Conservation (phyloP, 176 grass and related monocot genomes). For the Coix lacrymajobi region DNA sequence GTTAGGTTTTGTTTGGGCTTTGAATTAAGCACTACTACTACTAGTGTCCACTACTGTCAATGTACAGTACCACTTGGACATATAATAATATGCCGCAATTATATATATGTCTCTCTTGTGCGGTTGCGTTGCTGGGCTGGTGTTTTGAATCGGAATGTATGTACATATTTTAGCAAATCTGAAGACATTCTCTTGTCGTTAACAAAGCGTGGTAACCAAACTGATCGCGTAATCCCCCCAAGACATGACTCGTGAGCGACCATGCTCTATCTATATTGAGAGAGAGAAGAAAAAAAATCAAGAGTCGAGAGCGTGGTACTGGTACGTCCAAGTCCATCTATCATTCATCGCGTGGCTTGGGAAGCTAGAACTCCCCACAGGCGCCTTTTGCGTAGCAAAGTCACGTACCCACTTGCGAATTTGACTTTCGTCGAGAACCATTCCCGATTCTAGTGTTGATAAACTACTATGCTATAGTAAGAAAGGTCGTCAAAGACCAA, state of each 20-base stretch:
- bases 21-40: neutral
- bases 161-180: neutral
- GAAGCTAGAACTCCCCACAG: neutral
- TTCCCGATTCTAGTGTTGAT: neutral
- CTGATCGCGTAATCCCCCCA: neutral
- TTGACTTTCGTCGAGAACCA: neutral
- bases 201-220: neutral
- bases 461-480: neutral
- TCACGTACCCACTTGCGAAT: neutral
- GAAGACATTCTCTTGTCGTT: neutral
- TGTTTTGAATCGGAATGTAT: neutral
- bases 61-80: neutral
- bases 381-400: neutral
- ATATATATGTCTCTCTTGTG: neutral
- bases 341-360: neutral
- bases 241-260: neutral
- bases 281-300: neutral
- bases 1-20: neutral
- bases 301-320: neutral
- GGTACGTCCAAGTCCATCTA: neutral
- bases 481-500: neutral
- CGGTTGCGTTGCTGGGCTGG: neutral
- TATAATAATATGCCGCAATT: neutral
- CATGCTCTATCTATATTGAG: neutral
- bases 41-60: too few relatives aligned